Evolutionary conservation across 805 yeast species (phyloP), one percentile per base, ranked within the genome.

Genomic region (Ogataea parapolymorpha): DNA sequence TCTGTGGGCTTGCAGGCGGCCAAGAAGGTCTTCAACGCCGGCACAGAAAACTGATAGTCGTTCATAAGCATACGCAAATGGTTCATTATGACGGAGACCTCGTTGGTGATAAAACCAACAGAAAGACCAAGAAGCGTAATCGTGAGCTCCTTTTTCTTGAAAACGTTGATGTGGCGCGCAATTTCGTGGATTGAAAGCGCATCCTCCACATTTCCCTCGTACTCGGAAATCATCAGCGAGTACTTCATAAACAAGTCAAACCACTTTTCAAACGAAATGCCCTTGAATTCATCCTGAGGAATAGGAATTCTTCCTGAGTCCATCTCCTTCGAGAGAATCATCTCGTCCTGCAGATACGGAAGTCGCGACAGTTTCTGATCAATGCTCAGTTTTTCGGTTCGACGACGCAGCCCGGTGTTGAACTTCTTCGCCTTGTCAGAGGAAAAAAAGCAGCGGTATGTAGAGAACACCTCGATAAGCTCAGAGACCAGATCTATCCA

Each of bases 401-500:
- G 70, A 17, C 83, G 74, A 52, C 83, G 75, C 10, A 83, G 71
- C 20, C 80, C 78, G 13, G 90, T 89, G 34, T 77, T 79, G 57
- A 85, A 85, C 15, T 74, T 71, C 37, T 82, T 78, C 10, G 81
- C 81, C 42, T 82, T 75, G 53, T 87, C 95, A 35, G 79, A 73
- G 1, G 90, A 85, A 55, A 86, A 90, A 49, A 93, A 86, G 52
- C 80, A 79, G 46, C 82, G 74, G 10, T 86, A 88, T 41, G 81
- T 76, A 18, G 85, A 78, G 57, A 93, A 90, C 45, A 85, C 78
- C 55, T 89, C 95, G 30, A 91, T 79, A 37, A 93, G 70, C 50
- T 85, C 95, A 2, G 86, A 76, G 0, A 91, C 96, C 5, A 80
- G 67, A 45, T 87, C 86, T 49, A 86, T 73, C 98, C 98, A 93